Base-by-base conservation (phyloP, 139 green algal genomes). In the Chlorella sp. region DNA sequence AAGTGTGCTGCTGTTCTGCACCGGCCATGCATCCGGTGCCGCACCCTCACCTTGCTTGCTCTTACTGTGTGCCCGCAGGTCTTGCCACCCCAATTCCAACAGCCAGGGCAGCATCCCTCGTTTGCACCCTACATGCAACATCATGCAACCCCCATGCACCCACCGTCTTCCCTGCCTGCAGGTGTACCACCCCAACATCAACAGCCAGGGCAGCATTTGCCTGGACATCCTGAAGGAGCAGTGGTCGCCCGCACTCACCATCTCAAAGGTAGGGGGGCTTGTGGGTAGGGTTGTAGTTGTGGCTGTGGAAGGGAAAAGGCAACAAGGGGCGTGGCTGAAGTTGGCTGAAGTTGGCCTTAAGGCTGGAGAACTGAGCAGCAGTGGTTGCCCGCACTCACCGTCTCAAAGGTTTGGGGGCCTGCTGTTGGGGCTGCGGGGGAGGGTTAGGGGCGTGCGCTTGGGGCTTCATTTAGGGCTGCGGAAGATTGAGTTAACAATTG, bases 131-230 rank as follows among this genome's bases (percentile, higher is more conserved):
- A 39, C 69, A 28, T 39, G 69, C 69, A 37, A 12, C 5, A 15
- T 2, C 69, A 30, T 7, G 22, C 22, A 16, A 73, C 7, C 64
- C 11, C 11, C 22, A 73, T 37, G 28, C 66, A 12, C 7, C 80
- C 22, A 1, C 37, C 30, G 22, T 37, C 71, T 60, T 39, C 84
- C 16, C 68, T 12, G 3, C 37, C 28, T 19, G 39, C 60, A 96
- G 93, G 96, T 99, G 81, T 99, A 99, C 92, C 98, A 99, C 91
- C 98, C 98, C 57, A 99, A 99, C 93, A 95, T 99, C 53, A 99
- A 99, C 94, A 97, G 93, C 92, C 97, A 99, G 93, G 98, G 98
- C 28, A 95, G 91, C 91, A 99, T 99, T 86, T 99, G 97, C 94
- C 93, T 99, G 39, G 98, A 99, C 86, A 99, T 99, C 80, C 92